These are phyloP conservation scores for Microthlaspi erraticum DNA, from an alignment of 345 rosid species.

Conservation along the genomic window DNA sequence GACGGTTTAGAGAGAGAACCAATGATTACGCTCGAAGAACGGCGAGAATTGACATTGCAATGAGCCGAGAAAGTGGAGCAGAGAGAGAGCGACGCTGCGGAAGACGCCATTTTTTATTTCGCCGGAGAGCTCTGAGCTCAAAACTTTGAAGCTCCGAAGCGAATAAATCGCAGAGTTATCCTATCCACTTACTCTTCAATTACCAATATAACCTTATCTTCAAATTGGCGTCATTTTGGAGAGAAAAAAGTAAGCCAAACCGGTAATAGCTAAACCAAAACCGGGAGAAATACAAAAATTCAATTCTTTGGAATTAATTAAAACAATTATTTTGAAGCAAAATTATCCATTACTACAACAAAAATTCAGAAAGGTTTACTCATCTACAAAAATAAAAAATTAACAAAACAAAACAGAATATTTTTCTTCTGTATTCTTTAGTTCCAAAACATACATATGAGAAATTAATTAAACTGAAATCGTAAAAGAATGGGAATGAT, in stretches of 20 bases:
- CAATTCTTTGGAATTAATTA: too few relatives aligned
- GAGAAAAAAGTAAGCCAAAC: not conserved
- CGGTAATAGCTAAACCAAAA: not conserved
- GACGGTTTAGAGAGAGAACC: conserved; percentile 45
- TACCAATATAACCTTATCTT: conserved; percentile 14
- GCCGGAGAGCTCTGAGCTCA: conserved; percentile 29
- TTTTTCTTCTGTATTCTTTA: conserved; percentile 14
- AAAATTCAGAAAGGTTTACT: conserved; percentile 21
- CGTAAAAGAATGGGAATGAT: not conserved
- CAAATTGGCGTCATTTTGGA: not conserved
- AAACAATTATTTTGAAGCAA: conserved; percentile 10
- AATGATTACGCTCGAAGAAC: conserved; percentile 18
- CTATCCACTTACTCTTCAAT: conserved; percentile 30
- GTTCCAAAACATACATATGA: conserved; percentile 16
- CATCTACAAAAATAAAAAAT: conserved; percentile 28
- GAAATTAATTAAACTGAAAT: not conserved
- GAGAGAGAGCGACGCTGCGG: conserved; percentile 60
- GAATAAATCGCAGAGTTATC: conserved; percentile 32
- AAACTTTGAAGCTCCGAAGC: conserved; percentile 1
- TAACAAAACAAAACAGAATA: not conserved
- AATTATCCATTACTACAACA: conserved; percentile 13
- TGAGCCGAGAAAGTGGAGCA: conserved; percentile 64
- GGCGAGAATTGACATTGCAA: conserved; percentile 58
- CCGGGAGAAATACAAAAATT: too few relatives aligned
- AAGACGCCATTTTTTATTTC: conserved; percentile 51